phyloP scores from a whole-genome alignment of 2,329 filamentous ascomycete genomes.

The Calycina marina region DNA sequence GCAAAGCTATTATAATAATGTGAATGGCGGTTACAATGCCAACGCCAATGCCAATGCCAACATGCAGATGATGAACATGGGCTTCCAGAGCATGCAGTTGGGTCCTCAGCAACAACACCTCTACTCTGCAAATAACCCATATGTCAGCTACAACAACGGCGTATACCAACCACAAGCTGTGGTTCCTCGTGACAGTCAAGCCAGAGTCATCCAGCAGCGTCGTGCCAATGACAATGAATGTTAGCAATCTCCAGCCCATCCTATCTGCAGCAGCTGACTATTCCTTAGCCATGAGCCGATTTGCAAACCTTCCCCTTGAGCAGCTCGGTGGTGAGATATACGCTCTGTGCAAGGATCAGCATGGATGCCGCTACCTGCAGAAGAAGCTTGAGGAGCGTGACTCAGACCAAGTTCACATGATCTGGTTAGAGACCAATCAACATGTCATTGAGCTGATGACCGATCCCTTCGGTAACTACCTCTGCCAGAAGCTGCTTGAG shows the following conservation, averaged over 20 bases:
- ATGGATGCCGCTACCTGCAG: slow-evolving; percentile 91
- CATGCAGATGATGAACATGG: slow-evolving; percentile 49
- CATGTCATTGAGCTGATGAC: slow-evolving; percentile 98
- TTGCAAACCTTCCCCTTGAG: slow-evolving; percentile 70
- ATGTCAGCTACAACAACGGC: slow-evolving; percentile 24
- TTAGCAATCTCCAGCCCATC: slow-evolving; percentile 22
- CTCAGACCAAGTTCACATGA: slow-evolving; percentile 73
- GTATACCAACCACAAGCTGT: slow-evolving; percentile 25
- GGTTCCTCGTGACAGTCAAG: slow-evolving; percentile 55
- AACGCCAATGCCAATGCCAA: slow-evolving; percentile 25
- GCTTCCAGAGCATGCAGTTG: slow-evolving; percentile 53
- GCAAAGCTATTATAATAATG: slow-evolving; percentile 5
- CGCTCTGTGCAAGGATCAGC: slow-evolving; percentile 88
- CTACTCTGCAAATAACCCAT: slow-evolving; percentile 41
- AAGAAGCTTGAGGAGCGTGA: slow-evolving; percentile 90
- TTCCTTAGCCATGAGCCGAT: slow-evolving; percentile 54
- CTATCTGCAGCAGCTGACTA: slow-evolving; percentile 8
- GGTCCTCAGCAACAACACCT: slow-evolving; percentile 26
- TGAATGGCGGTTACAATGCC: too few species aligned
- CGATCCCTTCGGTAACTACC: slow-evolving; percentile 96
- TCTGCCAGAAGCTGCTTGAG: slow-evolving; percentile 96
- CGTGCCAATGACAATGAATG: slow-evolving; percentile 62
- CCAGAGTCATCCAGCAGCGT: slow-evolving; percentile 60
- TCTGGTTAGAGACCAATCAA: slow-evolving; percentile 84
- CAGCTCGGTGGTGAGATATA: slow-evolving; percentile 74